phyloP scores from a whole-genome alignment of 768 basidiomycete genomes.

The Russula brevipes region DNA sequence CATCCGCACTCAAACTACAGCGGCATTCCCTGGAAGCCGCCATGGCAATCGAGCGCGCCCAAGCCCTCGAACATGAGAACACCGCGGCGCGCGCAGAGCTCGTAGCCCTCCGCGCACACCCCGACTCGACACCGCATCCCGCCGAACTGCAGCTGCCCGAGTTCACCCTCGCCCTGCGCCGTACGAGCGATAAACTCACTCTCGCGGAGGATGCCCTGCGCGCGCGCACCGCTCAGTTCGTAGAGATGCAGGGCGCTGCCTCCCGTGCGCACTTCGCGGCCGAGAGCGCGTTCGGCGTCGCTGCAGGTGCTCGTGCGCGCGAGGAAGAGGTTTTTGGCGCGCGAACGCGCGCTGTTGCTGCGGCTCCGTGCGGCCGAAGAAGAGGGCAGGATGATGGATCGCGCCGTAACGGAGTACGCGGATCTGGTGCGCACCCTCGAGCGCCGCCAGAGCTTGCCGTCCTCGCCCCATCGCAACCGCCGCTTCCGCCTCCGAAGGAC shows the following conservation, averaged over 20 bases:
- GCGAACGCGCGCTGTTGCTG: constrained; percentile 47
- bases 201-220: constrained; percentile 53
- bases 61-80: constrained; percentile 56
- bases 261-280: constrained; percentile 38
- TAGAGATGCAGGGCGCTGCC: constrained; percentile 41
- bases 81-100: constrained; percentile 51
- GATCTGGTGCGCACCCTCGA: constrained; percentile 65
- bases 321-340: constrained; percentile 48
- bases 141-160: constrained; percentile 42
- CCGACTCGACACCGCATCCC: constrained; percentile 40
- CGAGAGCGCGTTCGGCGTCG: constrained; percentile 53
- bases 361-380: constrained; percentile 49
- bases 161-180: constrained; percentile 63
- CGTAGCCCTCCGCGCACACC: constrained; percentile 47
- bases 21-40: constrained; percentile 51
- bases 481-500: constrained; percentile 1
- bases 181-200: constrained; percentile 64
- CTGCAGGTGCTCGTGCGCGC: constrained; percentile 49
- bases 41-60: constrained; percentile 43
- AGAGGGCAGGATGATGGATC: constrained; percentile 55
- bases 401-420: constrained; percentile 68
- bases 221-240: constrained; percentile 45
- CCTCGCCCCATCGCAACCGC: background rate
- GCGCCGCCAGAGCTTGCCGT: constrained; percentile 35
- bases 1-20: constrained; percentile 62